phyloP scores from a whole-genome alignment of 768 basidiomycete species.

The Multifurca ochricompacta region DNA sequence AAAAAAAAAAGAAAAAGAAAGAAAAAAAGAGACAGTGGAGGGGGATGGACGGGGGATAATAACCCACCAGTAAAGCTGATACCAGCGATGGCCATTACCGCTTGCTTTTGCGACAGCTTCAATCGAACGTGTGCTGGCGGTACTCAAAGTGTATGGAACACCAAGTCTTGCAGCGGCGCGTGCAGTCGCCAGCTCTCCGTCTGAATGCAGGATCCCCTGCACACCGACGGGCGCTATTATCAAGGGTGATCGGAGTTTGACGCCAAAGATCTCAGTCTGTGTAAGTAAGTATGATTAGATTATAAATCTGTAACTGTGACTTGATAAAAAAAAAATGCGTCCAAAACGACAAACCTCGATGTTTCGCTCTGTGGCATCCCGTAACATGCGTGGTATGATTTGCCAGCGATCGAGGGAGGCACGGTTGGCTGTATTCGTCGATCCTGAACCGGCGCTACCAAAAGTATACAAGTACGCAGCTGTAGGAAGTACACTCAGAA shows the following conservation, averaged over 20 bases:
- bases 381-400: constrained; percentile 76
- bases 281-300: too few relatives aligned
- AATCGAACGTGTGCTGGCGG: constrained; percentile 61
- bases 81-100: constrained; percentile 64
- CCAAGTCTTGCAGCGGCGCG: constrained; percentile 53
- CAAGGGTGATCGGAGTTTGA: constrained; percentile 53
- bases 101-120: constrained; percentile 69
- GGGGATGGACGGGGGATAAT: too few relatives aligned
- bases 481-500: too few relatives aligned
- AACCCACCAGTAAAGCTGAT: constrained; percentile 78
- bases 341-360: too few relatives aligned
- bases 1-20: constrained; percentile 8
- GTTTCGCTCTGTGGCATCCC: constrained; percentile 49
- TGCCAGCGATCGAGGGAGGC: constrained; percentile 58
- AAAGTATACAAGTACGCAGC: constrained; percentile 67
- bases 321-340: too few relatives aligned
- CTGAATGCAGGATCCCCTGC: constrained; percentile 61
- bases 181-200: constrained; percentile 64
- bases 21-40: too few relatives aligned
- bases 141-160: constrained; percentile 67
- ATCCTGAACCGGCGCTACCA: constrained; percentile 65
- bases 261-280: constrained; percentile 43
- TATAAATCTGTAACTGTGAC: too few relatives aligned
- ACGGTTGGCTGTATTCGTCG: constrained; percentile 58
- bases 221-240: too few relatives aligned